Base-by-base conservation (phyloP, 1,139 yeast species). In the Candida glucosophila region DNA sequence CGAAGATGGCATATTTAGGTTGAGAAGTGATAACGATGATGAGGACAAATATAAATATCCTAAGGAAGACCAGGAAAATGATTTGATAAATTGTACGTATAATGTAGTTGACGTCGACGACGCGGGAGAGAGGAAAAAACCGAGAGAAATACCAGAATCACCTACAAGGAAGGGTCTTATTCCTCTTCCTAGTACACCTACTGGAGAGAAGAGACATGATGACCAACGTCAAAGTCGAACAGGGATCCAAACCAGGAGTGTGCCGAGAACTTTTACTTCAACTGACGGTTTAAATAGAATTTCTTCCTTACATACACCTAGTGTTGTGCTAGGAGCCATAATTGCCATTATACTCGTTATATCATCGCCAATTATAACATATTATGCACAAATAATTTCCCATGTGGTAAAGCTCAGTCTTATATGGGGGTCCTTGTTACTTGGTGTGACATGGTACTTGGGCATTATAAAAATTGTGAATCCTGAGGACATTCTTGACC, bases 1-100 rank as follows among this genome's bases (percentile, higher is more conserved):
- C 32, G 52, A 61, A 6, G 67, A 60, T 35, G 67, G 67, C 3
- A 63, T 59, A 5, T 60, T 57, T 31, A 43, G 66, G n/a, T 41
- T 59, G 29, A 58, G 56, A 31, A 55, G 51, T 31, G 44, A 49
- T 4, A 30, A 33, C 6, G 17, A 20, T 3, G 15, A 31, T 6
- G 25, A 28, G 10, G 44, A 22, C 11, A 58, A 57, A 31, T 25
- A 28, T 5, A 25, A 21, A 19, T 43, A 43, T 22, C 20, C 41
- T 17, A 39, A 44, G 5, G 50, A 49, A 6, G 58, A 52, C 31
- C 47, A 48, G 32, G 45, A 44, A 35, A 55, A 58, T 33, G 66
- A 51, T 20, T 34, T 51, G 20, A 39, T 46, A 17, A 49, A 46
- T 19, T 51, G 56, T 31, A 41, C 55, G 2, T 51, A 49, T 32